Evolutionary conservation across 2,329 filamentous ascomycete genomes (phyloP).

Genomic region (Sphaceloma murrayae): DNA sequence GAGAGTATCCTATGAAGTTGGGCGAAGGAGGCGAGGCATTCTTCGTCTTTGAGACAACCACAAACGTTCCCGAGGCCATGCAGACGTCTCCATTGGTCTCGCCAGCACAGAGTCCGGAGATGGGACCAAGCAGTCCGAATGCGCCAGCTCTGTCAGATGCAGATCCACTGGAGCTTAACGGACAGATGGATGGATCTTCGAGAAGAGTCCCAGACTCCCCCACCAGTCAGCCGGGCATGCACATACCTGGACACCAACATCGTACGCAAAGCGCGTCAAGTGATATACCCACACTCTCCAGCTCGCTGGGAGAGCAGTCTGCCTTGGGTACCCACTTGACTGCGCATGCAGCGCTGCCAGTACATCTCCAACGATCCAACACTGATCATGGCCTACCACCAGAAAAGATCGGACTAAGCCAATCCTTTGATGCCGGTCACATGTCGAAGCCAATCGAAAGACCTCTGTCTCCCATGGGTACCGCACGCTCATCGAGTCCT

Average conservation of each 20-base stretch:
- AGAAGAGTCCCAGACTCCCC: conserved; percentile 20
- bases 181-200: conserved; percentile 13
- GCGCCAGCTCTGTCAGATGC: conserved; percentile 53
- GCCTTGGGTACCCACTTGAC: conserved; percentile 1
- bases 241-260: conserved; percentile 18
- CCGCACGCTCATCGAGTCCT: conserved; percentile 58
- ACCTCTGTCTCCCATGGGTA: conserved; percentile 10
- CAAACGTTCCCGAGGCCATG: conserved; percentile 80
- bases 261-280: conserved; percentile 41
- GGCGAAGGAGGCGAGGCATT: conserved; percentile 97
- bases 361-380: conserved; percentile 17
- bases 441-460: conserved; percentile 4
- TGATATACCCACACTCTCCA: conserved; percentile 18
- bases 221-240: conserved; percentile 23
- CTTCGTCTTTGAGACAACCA: conserved; percentile 94
- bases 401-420: conserved; percentile 7
- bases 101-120: conserved; percentile 69
- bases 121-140: conserved; percentile 43
- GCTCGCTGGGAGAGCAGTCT: conserved; percentile 5
- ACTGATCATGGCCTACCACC: conserved; percentile 19
- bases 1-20: conserved; percentile 95
- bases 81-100: conserved; percentile 93
- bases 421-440: conserved; percentile 2
- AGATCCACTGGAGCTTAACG: conserved; percentile 54
- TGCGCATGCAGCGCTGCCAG: neutral